Conservation (phyloP, 805 yeast genomes). For the Teunomyces tritomae region DNA sequence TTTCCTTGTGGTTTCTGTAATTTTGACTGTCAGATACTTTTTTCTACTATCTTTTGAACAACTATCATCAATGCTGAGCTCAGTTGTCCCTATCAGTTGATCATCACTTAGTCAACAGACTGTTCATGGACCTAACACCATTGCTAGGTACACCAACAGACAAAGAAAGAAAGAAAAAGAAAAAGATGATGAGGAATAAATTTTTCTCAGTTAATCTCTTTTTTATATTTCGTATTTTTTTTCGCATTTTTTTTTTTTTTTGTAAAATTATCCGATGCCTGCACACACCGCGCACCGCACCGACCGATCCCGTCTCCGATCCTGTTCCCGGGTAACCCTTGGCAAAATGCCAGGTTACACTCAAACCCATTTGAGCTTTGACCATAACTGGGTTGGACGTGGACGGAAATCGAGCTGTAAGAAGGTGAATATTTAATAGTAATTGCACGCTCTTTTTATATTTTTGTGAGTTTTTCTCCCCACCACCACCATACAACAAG, state of each 20-base stretch:
- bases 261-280: not conserved
- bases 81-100: slow-evolving; percentile 19
- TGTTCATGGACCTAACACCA: slow-evolving; percentile 1
- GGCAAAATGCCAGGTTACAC: not conserved
- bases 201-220: not conserved
- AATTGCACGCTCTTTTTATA: not conserved
- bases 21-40: slow-evolving; percentile 9
- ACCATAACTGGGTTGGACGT: no score
- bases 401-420: no score
- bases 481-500: no score
- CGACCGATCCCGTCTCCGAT: no score
- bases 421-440: no score
- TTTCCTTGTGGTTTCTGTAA: not conserved
- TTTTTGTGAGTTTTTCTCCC: not conserved
- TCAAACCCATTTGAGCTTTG: not conserved
- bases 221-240: not conserved
- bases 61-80: slow-evolving; percentile 16
- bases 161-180: not conserved
- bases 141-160: not conserved
- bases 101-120: slow-evolving; percentile 11
- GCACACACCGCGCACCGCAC: not conserved
- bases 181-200: not conserved
- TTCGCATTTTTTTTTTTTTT: not conserved
- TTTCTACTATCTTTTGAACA: slow-evolving; percentile 15
- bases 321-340: not conserved